These are phyloP conservation scores for Sesbania bispinosa DNA, from an alignment of 306 rosid species.

Conservation along the genomic window DNA sequence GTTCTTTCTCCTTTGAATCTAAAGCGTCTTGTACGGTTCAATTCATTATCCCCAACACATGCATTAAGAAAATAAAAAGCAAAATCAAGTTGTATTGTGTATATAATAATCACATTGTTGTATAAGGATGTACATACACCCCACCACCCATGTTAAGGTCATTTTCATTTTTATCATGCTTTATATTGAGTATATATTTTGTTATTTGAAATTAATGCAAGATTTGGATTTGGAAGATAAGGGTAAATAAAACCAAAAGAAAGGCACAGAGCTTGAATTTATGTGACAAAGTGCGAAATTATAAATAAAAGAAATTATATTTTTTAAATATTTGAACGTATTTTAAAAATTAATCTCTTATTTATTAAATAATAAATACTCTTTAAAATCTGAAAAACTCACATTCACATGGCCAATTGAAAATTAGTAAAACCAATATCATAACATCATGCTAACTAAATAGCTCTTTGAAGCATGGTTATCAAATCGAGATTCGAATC, in stretches of 20 bases:
- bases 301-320: too few relatives aligned
- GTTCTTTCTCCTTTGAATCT: slow-evolving; percentile 5
- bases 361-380: too few relatives aligned
- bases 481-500: too few relatives aligned
- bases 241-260: background rate
- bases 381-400: background rate
- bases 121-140: background rate
- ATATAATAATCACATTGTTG: background rate
- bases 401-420: too few relatives aligned
- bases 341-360: too few relatives aligned
- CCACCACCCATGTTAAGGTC: background rate
- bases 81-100: background rate
- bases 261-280: background rate
- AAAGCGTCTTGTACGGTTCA: background rate
- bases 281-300: too few relatives aligned
- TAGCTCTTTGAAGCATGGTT: background rate
- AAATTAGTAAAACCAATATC: background rate
- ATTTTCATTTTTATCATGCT: background rate
- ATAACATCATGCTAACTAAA: background rate
- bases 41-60: background rate
- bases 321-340: too few relatives aligned
- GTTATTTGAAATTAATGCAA: background rate
- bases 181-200: background rate
- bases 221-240: background rate
- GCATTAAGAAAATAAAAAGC: background rate